These are phyloP conservation scores for Alternaria hordeiaustralica DNA, from an alignment of 2,329 filamentous ascomycete genomes.

Conservation along the genomic window DNA sequence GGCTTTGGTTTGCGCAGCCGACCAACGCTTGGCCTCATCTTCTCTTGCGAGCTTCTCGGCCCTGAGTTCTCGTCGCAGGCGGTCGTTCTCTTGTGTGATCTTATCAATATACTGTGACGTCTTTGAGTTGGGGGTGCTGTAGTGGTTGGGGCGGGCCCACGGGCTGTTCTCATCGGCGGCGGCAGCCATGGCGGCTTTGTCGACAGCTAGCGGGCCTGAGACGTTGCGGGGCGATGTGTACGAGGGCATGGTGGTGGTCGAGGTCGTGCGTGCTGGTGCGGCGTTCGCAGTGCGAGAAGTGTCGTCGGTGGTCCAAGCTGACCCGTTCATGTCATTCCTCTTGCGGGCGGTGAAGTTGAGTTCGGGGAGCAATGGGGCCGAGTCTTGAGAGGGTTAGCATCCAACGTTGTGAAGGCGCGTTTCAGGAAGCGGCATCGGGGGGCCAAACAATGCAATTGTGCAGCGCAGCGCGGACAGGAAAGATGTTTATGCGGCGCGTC, in stretches of 20 bases:
- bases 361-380: conserved; percentile 31
- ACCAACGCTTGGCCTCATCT: conserved; percentile 72
- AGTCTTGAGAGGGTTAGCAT: conserved; percentile 22
- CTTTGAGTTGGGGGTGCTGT: conserved; percentile 42
- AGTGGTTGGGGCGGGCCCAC: conserved; percentile 39
- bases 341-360: conserved; percentile 23
- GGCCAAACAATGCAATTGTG: conserved; percentile 14
- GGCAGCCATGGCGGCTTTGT: conserved; percentile 30
- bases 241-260: conserved; percentile 33
- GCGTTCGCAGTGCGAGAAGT: conserved; percentile 19
- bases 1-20: conserved; percentile 73
- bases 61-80: conserved; percentile 70
- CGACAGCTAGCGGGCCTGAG: conserved; percentile 42
- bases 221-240: conserved; percentile 38
- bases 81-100: conserved; percentile 80
- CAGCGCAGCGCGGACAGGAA: conserved; percentile 9
- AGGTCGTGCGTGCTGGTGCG: conserved; percentile 18
- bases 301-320: conserved; percentile 23
- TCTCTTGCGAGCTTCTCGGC: conserved; percentile 61
- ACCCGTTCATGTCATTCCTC: conserved; percentile 42
- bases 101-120: conserved; percentile 68
- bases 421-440: conserved; percentile 1
- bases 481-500: conserved; percentile 27
- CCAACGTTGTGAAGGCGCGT: conserved; percentile 12
- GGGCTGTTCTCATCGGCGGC: conserved; percentile 29